These are phyloP conservation scores for Sonneratia alba DNA, from an alignment of 345 rosid species.

Conservation along the genomic window DNA sequence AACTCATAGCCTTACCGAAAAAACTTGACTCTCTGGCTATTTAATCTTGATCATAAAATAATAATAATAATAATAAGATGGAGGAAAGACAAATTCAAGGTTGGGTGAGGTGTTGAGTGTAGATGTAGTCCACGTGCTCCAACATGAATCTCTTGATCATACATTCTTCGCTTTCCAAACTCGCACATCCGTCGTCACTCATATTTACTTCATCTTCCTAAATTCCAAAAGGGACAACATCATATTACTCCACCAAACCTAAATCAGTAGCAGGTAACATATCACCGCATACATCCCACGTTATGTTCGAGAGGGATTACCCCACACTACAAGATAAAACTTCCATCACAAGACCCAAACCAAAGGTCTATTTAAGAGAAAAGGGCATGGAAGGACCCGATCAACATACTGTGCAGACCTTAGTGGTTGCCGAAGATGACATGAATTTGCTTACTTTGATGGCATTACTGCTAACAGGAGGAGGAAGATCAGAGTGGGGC, in stretches of 20 bases:
- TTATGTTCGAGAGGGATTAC: too few species aligned
- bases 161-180: constrained; percentile 10
- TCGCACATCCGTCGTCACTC: constrained; percentile 10
- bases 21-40: too few species aligned
- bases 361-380: too few species aligned
- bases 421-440: not conserved
- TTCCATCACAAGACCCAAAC: too few species aligned
- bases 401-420: not conserved
- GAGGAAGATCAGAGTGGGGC: not conserved
- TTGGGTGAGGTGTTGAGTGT: constrained; percentile 16
- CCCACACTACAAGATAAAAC: too few species aligned
- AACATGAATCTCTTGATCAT: constrained; percentile 14
- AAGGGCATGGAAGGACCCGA: not conserved
- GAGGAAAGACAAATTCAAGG: not conserved
- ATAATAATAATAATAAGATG: too few species aligned
- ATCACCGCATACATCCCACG: too few species aligned
- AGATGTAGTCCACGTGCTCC: constrained; percentile 20
- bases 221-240: not conserved
- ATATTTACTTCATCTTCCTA: constrained; percentile 9
- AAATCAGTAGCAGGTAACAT: too few species aligned
- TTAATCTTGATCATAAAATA: too few species aligned
- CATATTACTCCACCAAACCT: too few species aligned
- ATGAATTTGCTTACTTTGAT: not conserved
- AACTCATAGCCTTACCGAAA: too few species aligned
- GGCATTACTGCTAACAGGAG: not conserved